Conservation (phyloP, 2,329 filamentous ascomycete species). For the Aureobasidium sp. region DNA sequence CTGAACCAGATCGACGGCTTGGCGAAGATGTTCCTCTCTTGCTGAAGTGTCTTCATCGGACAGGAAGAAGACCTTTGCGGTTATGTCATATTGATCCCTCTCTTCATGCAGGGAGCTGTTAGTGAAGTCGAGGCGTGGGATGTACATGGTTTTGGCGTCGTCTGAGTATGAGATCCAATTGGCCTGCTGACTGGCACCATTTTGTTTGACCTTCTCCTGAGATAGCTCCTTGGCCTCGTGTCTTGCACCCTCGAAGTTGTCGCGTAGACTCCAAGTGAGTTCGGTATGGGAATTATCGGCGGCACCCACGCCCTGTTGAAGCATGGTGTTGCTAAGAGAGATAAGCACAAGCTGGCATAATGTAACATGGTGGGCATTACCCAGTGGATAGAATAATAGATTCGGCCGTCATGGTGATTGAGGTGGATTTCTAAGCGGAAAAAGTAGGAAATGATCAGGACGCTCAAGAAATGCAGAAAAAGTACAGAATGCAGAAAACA, state of each 20-base stretch:
- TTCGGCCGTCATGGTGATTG: slow-evolving; percentile 45
- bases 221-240: slow-evolving; percentile 8
- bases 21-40: slow-evolving; percentile 61
- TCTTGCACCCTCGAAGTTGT: slow-evolving; percentile 53
- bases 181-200: background rate
- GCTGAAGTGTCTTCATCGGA: slow-evolving; percentile 40
- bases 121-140: slow-evolving; percentile 70
- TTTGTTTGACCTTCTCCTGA: slow-evolving; percentile 17
- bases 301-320: slow-evolving; percentile 51
- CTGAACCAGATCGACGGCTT: slow-evolving; percentile 72
- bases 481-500: background rate
- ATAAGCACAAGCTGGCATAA: slow-evolving; percentile 19
- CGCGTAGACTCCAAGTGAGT: slow-evolving; percentile 76
- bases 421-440: slow-evolving; percentile 13
- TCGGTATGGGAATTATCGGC: slow-evolving; percentile 86
- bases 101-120: slow-evolving; percentile 70
- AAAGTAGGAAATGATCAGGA: background rate
- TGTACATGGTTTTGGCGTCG: slow-evolving; percentile 54
- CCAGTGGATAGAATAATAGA: slow-evolving; percentile 80
- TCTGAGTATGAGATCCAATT: slow-evolving; percentile 56
- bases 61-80: slow-evolving; percentile 90
- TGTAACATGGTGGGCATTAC: slow-evolving; percentile 43
- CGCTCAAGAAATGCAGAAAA: background rate
- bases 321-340: slow-evolving; percentile 66
- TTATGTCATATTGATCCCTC: slow-evolving; percentile 80